Evolutionary conservation across 805 yeast species (phyloP).

Genomic region (Suhomyces emberorum): DNA sequence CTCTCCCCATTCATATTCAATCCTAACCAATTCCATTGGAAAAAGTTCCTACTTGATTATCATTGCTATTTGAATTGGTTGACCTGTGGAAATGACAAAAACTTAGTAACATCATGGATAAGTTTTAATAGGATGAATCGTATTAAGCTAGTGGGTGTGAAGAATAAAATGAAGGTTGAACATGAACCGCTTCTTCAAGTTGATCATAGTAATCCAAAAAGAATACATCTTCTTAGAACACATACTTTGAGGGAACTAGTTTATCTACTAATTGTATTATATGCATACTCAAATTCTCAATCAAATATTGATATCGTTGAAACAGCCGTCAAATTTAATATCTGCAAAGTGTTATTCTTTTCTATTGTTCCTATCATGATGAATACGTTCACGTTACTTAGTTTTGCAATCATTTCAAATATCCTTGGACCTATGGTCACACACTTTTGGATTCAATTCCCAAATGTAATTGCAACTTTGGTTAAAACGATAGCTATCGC

Average conservation of each 20-base stretch:
- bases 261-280: conserved; percentile 38
- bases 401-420: conserved; percentile 43
- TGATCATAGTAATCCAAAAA: conserved; percentile 50
- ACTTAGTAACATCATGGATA: conserved; percentile 40
- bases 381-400: conserved; percentile 39
- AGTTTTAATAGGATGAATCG: conserved; percentile 48
- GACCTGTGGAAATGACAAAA: conserved; percentile 47
- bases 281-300: conserved; percentile 52
- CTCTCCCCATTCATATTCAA: conserved; percentile 73
- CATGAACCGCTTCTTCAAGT: conserved; percentile 38
- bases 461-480: conserved; percentile 51
- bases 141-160: conserved; percentile 56
- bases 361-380: conserved; percentile 47
- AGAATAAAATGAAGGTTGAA: conserved; percentile 35
- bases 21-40: conserved; percentile 71
- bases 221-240: conserved; percentile 32
- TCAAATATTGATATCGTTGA: conserved; percentile 38
- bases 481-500: conserved; percentile 55
- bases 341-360: conserved; percentile 43
- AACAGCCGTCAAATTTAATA: conserved; percentile 34
- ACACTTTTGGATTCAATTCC: conserved; percentile 42
- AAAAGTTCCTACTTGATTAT: conserved; percentile 70
- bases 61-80: conserved; percentile 51
- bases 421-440: conserved; percentile 49
- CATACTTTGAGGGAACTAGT: no score